Evolutionary conservation across 1,139 yeast species (phyloP), one percentile per base, ranked within the genome.

Genomic region (Geotrichum citri-aurantii): DNA sequence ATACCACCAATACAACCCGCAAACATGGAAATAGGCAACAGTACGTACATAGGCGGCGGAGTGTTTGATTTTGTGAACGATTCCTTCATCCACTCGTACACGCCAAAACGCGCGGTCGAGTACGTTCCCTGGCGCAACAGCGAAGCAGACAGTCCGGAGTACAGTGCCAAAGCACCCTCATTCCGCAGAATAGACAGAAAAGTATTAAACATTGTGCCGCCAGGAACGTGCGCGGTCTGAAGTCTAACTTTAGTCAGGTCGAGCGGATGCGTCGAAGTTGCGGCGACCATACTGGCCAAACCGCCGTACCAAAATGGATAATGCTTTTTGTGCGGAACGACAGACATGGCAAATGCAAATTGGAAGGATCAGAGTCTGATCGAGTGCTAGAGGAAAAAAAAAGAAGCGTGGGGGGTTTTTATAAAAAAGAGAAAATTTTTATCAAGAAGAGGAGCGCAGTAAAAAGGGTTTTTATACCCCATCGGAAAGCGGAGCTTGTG

Each of bases 91-190:
- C 77, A 79, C 70, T 89, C 96, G 71, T 90, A 90, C 21, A 85
- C 82, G 27, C 96, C 96, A 69, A 90, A 89, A 68, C 96, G 77
- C 1, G 90, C 84, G 1, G 95, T 86, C 1, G 96, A 88, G 71
- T 90, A 90, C 1, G 96, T 89, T 1, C 90, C 95, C 72, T 90
- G 96, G 69, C 96, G 82, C 61, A 90, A 77, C 55, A 89, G 73
- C 1, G 95, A 86, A 1, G 96, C 96, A 56, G 88, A 82, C 55
- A 90, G 77, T 0, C 96, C 96, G 0, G 90, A 83, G 69, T 89
- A 89, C 27, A 88, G 79, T 49, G 86, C 88, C 57, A 81, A 70
- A 23, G 84, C 66, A 3, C 95, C 95, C 70, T 88, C 95, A 58
- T 80, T 73, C 17, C 75, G 76, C 26, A 86, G 73, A 37, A 89